Conservation (phyloP, 176 grass and related monocot species). For the Phyllostachys edulis region DNA sequence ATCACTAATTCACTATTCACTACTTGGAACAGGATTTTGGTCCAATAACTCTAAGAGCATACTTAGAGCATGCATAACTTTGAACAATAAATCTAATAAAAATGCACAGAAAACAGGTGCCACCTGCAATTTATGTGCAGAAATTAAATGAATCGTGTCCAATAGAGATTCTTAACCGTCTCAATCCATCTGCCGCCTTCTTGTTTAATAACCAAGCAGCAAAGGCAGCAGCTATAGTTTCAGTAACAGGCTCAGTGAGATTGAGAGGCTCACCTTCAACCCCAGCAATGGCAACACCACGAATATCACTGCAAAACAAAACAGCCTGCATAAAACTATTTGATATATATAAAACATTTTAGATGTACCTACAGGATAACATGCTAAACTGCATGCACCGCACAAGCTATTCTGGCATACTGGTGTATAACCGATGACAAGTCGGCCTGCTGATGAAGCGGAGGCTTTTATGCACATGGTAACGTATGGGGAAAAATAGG, state of each 20-base stretch:
- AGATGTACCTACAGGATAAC: background rate
- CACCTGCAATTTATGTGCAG: constrained; percentile 92
- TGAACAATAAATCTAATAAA: constrained; percentile 8
- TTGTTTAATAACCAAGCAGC: constrained; percentile 80
- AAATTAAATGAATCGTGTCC: constrained; percentile 95
- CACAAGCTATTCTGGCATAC: background rate
- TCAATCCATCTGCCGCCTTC: constrained; percentile 77
- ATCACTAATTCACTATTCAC: background rate
- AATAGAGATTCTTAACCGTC: constrained; percentile 76
- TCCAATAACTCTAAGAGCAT: background rate
- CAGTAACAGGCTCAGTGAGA: constrained; percentile 69
- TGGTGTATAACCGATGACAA: background rate
- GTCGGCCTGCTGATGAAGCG: background rate
- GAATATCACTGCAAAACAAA: constrained; percentile 76
- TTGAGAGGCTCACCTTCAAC: constrained; percentile 77
- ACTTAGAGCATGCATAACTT: background rate
- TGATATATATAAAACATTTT: background rate
- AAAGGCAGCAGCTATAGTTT: constrained; percentile 92
- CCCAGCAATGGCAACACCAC: constrained; percentile 93
- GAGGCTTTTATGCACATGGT: background rate
- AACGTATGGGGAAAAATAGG: background rate
- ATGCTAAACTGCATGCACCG: background rate
- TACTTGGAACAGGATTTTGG: constrained; percentile 3
- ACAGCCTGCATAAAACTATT: background rate
- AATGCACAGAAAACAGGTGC: constrained; percentile 14